These are phyloP conservation scores for Phyllosticta capitalensis DNA, from an alignment of 2,329 filamentous ascomycete species.

Conservation along the genomic window DNA sequence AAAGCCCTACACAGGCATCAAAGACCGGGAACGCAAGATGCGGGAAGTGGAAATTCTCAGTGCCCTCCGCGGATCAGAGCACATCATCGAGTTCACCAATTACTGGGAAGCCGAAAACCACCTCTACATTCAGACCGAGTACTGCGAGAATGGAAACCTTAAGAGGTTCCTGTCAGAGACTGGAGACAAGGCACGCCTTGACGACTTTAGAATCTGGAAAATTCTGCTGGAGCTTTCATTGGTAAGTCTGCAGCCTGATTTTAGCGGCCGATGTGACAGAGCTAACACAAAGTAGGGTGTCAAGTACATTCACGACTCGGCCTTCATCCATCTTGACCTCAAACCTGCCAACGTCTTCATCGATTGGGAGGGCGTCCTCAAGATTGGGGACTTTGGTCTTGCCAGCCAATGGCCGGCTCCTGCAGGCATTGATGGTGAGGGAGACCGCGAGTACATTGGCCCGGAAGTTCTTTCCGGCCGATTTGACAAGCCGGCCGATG, in stretches of 20 bases:
- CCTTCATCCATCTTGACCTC: slow-evolving; percentile 76
- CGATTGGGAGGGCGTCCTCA: slow-evolving; percentile 69
- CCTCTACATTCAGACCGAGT: slow-evolving; percentile 96
- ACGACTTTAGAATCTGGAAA: slow-evolving; percentile 99
- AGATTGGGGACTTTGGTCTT: slow-evolving; percentile 80
- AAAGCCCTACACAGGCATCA: slow-evolving; percentile 64
- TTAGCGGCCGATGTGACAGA: slow-evolving; percentile 5
- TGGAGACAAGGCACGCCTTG: slow-evolving; percentile 74
- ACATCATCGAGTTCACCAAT: slow-evolving; percentile 74
- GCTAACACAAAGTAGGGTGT: slow-evolving; percentile 55
- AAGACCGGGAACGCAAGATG: slow-evolving; percentile 73
- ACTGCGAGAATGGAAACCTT: slow-evolving; percentile 86
- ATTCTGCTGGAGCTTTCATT: slow-evolving; percentile 77
- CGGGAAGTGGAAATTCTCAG: slow-evolving; percentile 75
- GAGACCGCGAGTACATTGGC: slow-evolving; percentile 92
- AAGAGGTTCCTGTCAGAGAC: slow-evolving; percentile 76
- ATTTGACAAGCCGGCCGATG: slow-evolving; percentile 83
- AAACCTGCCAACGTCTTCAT: slow-evolving; percentile 81
- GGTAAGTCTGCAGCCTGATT: slow-evolving; percentile 45
- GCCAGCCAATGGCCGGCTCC: slow-evolving; percentile 70
- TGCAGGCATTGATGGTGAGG: slow-evolving; percentile 74
- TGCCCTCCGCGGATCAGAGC: slow-evolving; percentile 68
- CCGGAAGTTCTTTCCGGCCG: slow-evolving; percentile 81
- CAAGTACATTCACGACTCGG: slow-evolving; percentile 79
- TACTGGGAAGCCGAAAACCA: slow-evolving; percentile 80